Conservation (phyloP, 23 red algal species). For the Gracilaria gracilis region DNA sequence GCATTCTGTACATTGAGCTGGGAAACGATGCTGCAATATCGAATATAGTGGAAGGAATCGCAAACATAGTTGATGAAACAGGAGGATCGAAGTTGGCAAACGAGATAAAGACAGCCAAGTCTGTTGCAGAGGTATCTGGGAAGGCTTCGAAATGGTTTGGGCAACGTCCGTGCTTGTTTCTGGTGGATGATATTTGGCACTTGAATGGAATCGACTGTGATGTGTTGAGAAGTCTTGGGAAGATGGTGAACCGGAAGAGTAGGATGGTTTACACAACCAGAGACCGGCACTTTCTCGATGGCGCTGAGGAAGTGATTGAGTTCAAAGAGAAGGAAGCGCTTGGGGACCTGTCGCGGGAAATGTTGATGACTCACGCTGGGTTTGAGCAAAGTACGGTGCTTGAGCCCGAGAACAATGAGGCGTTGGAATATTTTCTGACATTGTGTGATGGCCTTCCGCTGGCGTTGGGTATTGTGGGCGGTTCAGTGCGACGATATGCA, state of each 20-base stretch:
- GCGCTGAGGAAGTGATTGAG: not conserved
- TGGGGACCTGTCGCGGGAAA: not conserved
- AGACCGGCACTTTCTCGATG: not conserved
- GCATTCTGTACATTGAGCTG: not conserved
- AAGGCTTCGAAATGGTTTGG: constrained; percentile 2
- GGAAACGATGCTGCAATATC: constrained; percentile 6
- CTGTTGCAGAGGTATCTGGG: not conserved
- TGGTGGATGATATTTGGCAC: constrained; percentile 31
- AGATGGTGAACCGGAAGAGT: not conserved
- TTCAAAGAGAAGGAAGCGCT: not conserved
- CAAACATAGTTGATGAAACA: not conserved
- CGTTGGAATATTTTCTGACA: not conserved
- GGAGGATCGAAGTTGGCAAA: not conserved
- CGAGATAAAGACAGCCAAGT: not conserved
- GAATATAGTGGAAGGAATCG: not conserved
- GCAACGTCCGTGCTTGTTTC: not conserved
- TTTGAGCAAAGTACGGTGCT: not conserved
- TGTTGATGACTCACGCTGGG: not conserved
- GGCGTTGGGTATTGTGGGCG: not conserved
- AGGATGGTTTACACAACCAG: constrained; percentile 3
- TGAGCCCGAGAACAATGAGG: not conserved
- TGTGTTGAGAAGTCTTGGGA: not conserved
- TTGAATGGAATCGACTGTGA: not conserved
- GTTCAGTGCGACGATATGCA: not conserved
- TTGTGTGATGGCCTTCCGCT: not conserved